Conservation (phyloP, 2,329 filamentous ascomycete species). For the Hypoxylon sp. region DNA sequence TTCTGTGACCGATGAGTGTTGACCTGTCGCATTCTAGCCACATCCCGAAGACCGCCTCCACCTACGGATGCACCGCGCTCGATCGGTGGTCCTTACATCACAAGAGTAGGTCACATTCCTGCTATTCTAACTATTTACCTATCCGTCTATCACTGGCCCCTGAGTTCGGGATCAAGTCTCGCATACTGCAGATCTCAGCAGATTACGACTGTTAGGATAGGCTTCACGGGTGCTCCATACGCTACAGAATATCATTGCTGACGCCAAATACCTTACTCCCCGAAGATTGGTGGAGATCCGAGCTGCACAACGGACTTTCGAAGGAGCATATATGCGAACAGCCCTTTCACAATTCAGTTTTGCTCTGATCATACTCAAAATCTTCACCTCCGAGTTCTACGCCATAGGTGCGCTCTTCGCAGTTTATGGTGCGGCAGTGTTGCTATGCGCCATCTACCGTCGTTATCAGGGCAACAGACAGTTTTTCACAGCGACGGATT, state of each 20-base stretch:
- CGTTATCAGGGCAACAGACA: slow-evolving; percentile 93
- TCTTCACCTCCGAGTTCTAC: slow-evolving; percentile 98
- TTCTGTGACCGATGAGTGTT: slow-evolving; percentile 7
- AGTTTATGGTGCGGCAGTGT: slow-evolving; percentile 87
- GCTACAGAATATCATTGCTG: slow-evolving; percentile 14
- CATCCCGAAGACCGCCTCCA: slow-evolving; percentile 70
- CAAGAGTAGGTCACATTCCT: slow-evolving; percentile 71
- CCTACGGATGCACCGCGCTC: slow-evolving; percentile 85
- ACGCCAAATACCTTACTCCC: slow-evolving; percentile 12
- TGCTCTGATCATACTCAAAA: slow-evolving; percentile 92
- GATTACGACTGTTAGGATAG: slow-evolving; percentile 6
- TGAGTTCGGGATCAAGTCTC: slow-evolving; percentile 25
- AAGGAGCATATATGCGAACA: slow-evolving; percentile 96
- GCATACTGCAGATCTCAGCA: slow-evolving; percentile 24
- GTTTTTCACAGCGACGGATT: slow-evolving; percentile 79
- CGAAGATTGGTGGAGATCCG: slow-evolving; percentile 88
- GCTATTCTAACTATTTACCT: slow-evolving; percentile 4
- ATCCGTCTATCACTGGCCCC: slow-evolving; percentile 1
- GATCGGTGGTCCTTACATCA: slow-evolving; percentile 84
- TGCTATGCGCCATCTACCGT: slow-evolving; percentile 86
- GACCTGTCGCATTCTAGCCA: slow-evolving; percentile 45
- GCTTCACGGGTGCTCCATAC: slow-evolving; percentile 5
- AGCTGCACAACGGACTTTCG: slow-evolving; percentile 95
- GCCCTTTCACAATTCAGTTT: slow-evolving; percentile 96
- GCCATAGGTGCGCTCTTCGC: slow-evolving; percentile 96